Percentiles rank a stretch among this genome's conserved stretches.
Evolutionary conservation across 495 filamentous ascomycete species (phyloP).

Genomic region (Sabuloglossum arenarium): DNA sequence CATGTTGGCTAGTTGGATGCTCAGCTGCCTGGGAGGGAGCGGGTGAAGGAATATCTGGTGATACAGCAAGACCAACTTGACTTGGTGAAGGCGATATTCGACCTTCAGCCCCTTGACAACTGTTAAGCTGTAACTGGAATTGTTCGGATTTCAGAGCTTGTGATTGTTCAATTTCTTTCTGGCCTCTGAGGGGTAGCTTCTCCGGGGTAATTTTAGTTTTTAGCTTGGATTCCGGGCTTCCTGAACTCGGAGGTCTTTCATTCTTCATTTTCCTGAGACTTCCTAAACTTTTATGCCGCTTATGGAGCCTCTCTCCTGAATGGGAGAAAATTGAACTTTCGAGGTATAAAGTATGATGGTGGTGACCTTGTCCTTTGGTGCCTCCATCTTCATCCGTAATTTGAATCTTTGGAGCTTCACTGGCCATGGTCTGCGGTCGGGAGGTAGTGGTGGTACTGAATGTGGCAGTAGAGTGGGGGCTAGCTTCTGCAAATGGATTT

Average conservation of each 20-base stretch:
- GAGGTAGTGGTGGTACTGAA: not conserved
- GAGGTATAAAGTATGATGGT: not conserved
- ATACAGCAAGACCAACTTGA: constrained; percentile 4
- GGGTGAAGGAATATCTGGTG: constrained; percentile 1
- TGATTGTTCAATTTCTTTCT: not conserved
- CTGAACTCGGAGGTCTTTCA: not conserved
- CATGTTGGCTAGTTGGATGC: not conserved
- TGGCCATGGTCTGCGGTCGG: not conserved
- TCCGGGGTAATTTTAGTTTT: not conserved
- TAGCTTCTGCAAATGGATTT: not conserved
- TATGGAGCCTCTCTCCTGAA: constrained; percentile 8
- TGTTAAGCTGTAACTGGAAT: not conserved
- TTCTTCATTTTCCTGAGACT: constrained; percentile 1
- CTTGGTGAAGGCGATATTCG: constrained; percentile 1
- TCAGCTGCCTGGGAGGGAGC: not conserved
- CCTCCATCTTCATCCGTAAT: constrained; percentile 13
- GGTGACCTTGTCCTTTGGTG: not conserved
- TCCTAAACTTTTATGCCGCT: not conserved
- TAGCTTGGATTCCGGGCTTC: not conserved
- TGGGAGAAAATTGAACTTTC: not conserved
- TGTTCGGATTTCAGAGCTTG: not conserved
- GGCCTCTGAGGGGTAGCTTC: not conserved
- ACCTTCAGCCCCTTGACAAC: not conserved
- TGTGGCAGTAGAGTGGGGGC: not conserved
- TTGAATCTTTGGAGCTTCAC: constrained; percentile 14